phyloP scores from a whole-genome alignment of 805 yeast species.

The Vanderwaltozyma verrucispora region DNA sequence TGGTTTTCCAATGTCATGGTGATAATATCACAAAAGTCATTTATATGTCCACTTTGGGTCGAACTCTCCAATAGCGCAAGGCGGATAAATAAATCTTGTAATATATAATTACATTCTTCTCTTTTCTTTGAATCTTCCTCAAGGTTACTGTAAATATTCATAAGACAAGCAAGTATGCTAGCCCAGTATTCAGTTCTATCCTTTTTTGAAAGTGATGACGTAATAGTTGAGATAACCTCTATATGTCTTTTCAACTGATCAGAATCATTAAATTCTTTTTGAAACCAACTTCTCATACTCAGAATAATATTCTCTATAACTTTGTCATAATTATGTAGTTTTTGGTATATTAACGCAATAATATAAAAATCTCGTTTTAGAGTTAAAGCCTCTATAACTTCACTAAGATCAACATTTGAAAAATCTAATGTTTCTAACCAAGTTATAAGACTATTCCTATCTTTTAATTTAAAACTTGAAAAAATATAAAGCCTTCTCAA shows the following conservation, averaged over 20 bases:
- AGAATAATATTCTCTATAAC: conserved; percentile 12
- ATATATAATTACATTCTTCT: conserved; percentile 7
- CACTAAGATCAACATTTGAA: conserved; percentile 5
- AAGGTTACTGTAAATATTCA: conserved; percentile 8
- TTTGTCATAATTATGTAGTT: conserved; percentile 8
- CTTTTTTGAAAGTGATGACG: not conserved
- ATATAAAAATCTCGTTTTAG: conserved; percentile 11
- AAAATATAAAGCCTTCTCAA: conserved; percentile 10
- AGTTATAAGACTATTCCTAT: conserved; percentile 3
- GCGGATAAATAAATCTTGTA: conserved; percentile 15
- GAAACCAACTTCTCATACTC: conserved; percentile 13
- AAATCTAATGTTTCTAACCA: conserved; percentile 14
- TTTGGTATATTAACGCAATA: conserved; percentile 11
- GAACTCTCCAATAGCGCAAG: conserved; percentile 13
- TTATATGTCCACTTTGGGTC: conserved; percentile 9
- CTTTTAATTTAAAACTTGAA: conserved; percentile 10
- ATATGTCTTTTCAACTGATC: not conserved
- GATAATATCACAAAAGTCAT: conserved; percentile 45
- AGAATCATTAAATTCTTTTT: not conserved
- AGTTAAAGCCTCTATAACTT: conserved; percentile 6
- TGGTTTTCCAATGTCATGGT: conserved; percentile 44
- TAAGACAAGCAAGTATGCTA: conserved; percentile 13
- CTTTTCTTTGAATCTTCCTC: not conserved
- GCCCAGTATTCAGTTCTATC: conserved; percentile 16
- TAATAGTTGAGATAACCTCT: not conserved